phyloP scores from a whole-genome alignment of 2,329 filamentous ascomycete species.

The Nakataea oryzae region DNA sequence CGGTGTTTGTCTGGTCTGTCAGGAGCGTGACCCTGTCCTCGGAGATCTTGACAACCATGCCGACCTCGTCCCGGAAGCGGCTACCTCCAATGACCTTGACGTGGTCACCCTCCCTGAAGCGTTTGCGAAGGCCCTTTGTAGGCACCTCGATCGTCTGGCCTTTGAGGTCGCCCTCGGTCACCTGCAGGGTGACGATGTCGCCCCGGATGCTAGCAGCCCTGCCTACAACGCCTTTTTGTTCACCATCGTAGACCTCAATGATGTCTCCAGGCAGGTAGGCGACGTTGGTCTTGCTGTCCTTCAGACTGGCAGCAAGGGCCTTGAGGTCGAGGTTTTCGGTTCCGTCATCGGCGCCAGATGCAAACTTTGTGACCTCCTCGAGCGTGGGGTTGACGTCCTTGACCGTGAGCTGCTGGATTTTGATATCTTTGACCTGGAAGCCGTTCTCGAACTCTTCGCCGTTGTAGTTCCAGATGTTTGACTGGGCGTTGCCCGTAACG shows the following conservation, averaged over 20 bases:
- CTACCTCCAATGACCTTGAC: constrained; percentile 92
- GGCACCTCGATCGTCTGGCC: constrained; percentile 89
- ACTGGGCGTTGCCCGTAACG: constrained; percentile 59
- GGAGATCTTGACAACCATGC: constrained; percentile 89
- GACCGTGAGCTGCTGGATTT: constrained; percentile 73
- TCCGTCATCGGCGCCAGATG: constrained; percentile 78
- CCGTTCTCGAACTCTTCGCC: constrained; percentile 87
- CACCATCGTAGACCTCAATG: constrained; percentile 93
- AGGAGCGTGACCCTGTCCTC: constrained; percentile 89
- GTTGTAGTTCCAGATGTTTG: constrained; percentile 74
- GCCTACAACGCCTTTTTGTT: constrained; percentile 85
- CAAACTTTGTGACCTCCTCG: constrained; percentile 93
- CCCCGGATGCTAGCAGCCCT: constrained; percentile 77
- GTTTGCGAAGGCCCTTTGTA: constrained; percentile 82
- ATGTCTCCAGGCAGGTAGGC: constrained; percentile 87
- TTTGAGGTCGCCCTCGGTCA: constrained; percentile 70
- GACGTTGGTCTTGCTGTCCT: constrained; percentile 69
- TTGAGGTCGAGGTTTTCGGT: constrained; percentile 89
- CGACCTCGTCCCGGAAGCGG: constrained; percentile 87
- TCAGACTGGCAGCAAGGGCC: constrained; percentile 80
- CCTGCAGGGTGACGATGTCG: constrained; percentile 83
- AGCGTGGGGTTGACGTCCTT: constrained; percentile 88
- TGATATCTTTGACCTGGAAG: constrained; percentile 88
- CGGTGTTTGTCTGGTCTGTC: constrained; percentile 83
- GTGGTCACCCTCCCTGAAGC: constrained; percentile 88